phyloP scores from a whole-genome alignment of 2,329 filamentous ascomycete genomes.

The Metarhizium guizhouense region DNA sequence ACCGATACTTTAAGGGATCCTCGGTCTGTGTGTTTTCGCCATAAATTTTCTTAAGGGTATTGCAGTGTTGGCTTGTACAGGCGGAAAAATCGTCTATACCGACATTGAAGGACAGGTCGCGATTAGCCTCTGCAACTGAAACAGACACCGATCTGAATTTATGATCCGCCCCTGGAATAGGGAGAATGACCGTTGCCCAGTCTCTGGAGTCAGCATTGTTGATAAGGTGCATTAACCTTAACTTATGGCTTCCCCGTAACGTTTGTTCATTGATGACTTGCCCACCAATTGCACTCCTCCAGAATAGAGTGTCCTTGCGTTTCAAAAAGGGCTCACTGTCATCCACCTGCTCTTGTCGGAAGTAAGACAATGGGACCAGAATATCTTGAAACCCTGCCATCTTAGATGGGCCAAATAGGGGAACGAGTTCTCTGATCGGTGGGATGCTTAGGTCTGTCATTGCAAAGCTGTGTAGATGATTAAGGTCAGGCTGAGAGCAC shows the following conservation, averaged over 20 bases:
- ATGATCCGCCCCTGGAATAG: constrained; percentile 23
- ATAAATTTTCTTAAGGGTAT: constrained; percentile 20
- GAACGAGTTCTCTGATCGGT: constrained; percentile 56
- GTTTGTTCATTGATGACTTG: constrained; percentile 38
- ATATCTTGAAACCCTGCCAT: constrained; percentile 68
- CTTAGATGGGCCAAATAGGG: constrained; percentile 69
- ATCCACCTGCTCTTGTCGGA: constrained; percentile 30
- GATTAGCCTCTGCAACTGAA: constrained; percentile 42
- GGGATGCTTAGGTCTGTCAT: constrained; percentile 54
- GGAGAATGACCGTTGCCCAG: constrained; percentile 48
- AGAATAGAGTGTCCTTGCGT: constrained; percentile 60
- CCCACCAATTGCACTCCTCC: constrained; percentile 62
- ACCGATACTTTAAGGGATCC: constrained; percentile 56
- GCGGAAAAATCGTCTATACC: constrained; percentile 49
- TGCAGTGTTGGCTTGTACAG: constrained; percentile 39
- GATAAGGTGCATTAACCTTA: constrained; percentile 63
- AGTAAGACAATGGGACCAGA: constrained; percentile 54
- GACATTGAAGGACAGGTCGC: constrained; percentile 44
- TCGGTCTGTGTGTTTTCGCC: constrained; percentile 26
- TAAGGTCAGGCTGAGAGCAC: constrained; percentile 70
- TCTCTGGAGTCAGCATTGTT: constrained; percentile 46
- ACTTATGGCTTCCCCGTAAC: constrained; percentile 58
- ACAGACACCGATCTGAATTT: constrained; percentile 49
- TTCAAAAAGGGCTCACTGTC: constrained; percentile 40
- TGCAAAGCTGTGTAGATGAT: constrained; percentile 65